Evolutionary conservation across 2,329 filamentous ascomycete species (phyloP).

Genomic region (Penicillium sp.): DNA sequence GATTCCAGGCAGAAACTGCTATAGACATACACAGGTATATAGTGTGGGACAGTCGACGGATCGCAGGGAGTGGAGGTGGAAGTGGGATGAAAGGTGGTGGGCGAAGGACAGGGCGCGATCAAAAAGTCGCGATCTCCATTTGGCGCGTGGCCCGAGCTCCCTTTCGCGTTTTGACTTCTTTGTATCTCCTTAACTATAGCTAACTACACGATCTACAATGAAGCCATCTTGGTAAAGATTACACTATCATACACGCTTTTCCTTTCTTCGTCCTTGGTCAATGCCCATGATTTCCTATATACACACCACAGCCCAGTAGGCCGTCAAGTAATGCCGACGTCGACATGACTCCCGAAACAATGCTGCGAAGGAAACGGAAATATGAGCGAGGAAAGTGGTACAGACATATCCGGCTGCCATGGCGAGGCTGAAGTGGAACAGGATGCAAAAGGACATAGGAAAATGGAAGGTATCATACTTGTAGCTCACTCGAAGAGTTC

Average conservation of each 20-base stretch:
- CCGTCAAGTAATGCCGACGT: conserved; percentile 1
- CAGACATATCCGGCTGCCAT: neutral
- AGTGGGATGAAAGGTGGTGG: conserved; percentile 5
- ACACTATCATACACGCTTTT: conserved; percentile 16
- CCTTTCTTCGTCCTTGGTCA: conserved; percentile 4
- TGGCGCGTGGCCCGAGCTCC: conserved; percentile 36
- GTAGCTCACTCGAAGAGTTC: neutral
- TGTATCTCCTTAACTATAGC: neutral
- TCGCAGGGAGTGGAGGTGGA: neutral
- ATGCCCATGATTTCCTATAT: conserved; percentile 12
- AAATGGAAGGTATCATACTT: conserved; percentile 1
- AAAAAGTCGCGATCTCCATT: conserved; percentile 39
- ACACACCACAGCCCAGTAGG: conserved; percentile 10
- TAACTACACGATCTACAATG: no score
- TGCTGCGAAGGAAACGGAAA: conserved; percentile 8
- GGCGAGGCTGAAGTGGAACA: neutral
- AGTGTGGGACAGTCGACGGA: neutral
- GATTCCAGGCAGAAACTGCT: neutral
- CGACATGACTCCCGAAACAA: conserved; percentile 11
- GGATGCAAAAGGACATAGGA: conserved; percentile 1
- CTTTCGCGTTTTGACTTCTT: conserved; percentile 17
- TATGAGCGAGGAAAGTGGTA: conserved; percentile 3
- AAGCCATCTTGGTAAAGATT: neutral
- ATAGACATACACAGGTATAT: neutral
- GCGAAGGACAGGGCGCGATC: conserved; percentile 21